Base-by-base conservation (phyloP, 768 basidiomycete genomes). In the Boletus sensibilis region DNA sequence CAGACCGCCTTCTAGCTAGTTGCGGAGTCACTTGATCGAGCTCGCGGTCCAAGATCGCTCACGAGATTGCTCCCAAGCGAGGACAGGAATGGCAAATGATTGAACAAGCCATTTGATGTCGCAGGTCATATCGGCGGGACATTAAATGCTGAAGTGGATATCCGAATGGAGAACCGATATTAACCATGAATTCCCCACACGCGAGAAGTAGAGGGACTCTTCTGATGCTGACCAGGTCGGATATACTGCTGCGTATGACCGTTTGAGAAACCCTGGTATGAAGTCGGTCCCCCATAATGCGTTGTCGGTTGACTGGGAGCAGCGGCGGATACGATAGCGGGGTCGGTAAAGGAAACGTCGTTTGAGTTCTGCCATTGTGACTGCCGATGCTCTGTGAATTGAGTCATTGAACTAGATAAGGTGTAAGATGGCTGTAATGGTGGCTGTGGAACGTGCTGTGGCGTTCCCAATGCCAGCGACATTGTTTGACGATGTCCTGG, bases 121-220 rank as follows among this genome's bases (percentile, higher is more conserved):
- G 47, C 29, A n/a, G 12, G 16, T 20, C 47, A 50, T n/a, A 25
- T 52, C 38, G 5, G 53, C 27, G 23, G 43, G 47, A 44, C 21
- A 29, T 29, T 29, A 29, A 23, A 20, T 34, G 21, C 20, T 21
- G 33, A 34, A 23, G 16, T 27, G 13, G 7, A 46, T 27, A 50
- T n/a, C 44, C 12, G 23, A 21, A n/a, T 18, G 21, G 23, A 42
- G 31, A 50, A 38, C 49, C 34, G 31, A 40, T 16, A 37, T 67
- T 56, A 72, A 29, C 68, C 66, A 53, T 55, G 60, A 23, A 62
- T 50, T 16, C 70, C 66, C 69, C 72, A 66, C 23, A 54, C 27
- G 5, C 48, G 68, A n/a, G 68, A 58, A 9, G 57, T 53, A 11
- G 60, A 53, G 1, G 63, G 58, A 58, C 37, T 67, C 47, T 54